Conservation (phyloP, 1,139 yeast species). For the Pichia sp. region DNA sequence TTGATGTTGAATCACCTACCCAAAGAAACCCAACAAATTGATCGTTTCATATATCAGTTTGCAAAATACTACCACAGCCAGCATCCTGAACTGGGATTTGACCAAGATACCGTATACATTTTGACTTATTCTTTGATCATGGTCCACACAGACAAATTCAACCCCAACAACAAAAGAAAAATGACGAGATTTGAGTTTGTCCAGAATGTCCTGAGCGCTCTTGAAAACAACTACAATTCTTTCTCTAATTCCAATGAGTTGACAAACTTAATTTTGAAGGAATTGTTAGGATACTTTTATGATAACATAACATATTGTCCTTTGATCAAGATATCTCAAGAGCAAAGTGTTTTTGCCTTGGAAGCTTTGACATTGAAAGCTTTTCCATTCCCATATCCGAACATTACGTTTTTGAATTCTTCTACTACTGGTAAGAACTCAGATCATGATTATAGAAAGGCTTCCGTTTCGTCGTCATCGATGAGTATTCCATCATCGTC, state of each 20-base stretch:
- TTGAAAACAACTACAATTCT: constrained; percentile 35
- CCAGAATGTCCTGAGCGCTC: constrained; percentile 40
- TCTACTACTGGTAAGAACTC: neutral
- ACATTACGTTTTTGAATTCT: constrained; percentile 19
- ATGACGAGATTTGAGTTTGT: constrained; percentile 60
- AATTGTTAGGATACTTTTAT: constrained; percentile 48
- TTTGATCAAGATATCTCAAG: constrained; percentile 36
- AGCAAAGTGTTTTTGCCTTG: constrained; percentile 22
- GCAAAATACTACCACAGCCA: constrained; percentile 42
- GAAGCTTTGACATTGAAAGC: constrained; percentile 17
- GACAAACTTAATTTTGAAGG: constrained; percentile 30
- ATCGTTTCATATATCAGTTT: constrained; percentile 54
- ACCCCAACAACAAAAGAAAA: constrained; percentile 56
- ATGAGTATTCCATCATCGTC: constrained; percentile 5
- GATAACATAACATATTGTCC: constrained; percentile 61
- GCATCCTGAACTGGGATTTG: constrained; percentile 36
- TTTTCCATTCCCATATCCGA: constrained; percentile 28
- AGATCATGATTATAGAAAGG: constrained; percentile 5
- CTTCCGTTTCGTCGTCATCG: neutral
- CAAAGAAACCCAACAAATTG: constrained; percentile 67
- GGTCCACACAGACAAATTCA: constrained; percentile 67
- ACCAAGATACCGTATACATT: constrained; percentile 51
- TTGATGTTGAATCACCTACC: constrained; percentile 56
- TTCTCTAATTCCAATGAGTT: constrained; percentile 14
- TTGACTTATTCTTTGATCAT: constrained; percentile 57